phyloP scores from a whole-genome alignment of 228 moss, liverwort and hornwort species.

The Sphagnum fallax region DNA sequence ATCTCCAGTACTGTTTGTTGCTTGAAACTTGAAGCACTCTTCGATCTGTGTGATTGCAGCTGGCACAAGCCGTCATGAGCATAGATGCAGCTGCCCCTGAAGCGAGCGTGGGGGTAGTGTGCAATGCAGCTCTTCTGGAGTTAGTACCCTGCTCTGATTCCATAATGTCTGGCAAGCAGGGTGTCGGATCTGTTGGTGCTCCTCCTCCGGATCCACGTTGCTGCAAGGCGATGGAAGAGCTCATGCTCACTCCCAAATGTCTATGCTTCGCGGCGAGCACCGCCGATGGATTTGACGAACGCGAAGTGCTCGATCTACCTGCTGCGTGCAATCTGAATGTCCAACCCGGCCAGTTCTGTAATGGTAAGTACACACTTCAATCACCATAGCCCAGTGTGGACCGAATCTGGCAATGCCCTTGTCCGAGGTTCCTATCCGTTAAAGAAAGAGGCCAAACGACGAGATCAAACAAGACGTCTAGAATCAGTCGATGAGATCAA shows the following conservation, averaged over 20 bases:
- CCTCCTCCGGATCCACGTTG: constrained; percentile 18
- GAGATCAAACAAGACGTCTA: too few species aligned
- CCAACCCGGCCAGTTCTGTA: constrained; percentile 21
- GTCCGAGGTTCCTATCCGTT: too few species aligned
- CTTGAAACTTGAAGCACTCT: too few species aligned
- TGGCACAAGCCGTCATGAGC: constrained; percentile 9
- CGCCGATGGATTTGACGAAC: constrained; percentile 25
- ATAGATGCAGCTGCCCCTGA: neutral
- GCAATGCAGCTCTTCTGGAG: constrained; percentile 29
- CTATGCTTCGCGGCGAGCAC: constrained; percentile 31
- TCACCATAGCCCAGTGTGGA: too few species aligned
- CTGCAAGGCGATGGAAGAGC: constrained; percentile 32
- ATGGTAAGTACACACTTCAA: constrained; percentile 5
- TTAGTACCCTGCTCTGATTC: constrained; percentile 28
- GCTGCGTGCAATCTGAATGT: constrained; percentile 23
- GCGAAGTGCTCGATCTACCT: constrained; percentile 24
- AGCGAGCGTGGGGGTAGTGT: constrained; percentile 20
- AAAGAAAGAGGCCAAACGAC: too few species aligned
- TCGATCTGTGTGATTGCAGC: constrained; percentile 3
- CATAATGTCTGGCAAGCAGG: constrained; percentile 7
- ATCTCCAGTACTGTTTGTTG: too few species aligned
- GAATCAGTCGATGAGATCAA: too few species aligned
- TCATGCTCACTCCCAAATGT: constrained; percentile 27
- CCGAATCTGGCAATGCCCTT: too few species aligned
- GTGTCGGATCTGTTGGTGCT: constrained; percentile 12